Conservation (phyloP, 805 yeast genomes). For the Wickerhamomyces ciferrii region DNA sequence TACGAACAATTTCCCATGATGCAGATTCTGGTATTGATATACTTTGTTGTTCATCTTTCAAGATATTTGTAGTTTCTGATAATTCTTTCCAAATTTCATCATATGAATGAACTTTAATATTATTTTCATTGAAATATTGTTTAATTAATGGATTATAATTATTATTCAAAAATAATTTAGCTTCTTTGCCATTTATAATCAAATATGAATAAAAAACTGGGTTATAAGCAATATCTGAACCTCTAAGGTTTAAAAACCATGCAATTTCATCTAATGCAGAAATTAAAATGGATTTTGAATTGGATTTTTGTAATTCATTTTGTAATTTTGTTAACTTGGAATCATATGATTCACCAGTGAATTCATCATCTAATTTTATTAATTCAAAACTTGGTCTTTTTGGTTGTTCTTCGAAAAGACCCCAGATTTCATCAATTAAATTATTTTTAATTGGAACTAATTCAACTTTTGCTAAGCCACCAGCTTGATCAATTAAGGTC, state of each 20-base stretch:
- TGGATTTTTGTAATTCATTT: constrained; percentile 25
- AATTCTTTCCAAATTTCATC: constrained; percentile 54
- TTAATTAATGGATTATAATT: constrained; percentile 31
- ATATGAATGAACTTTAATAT: constrained; percentile 50
- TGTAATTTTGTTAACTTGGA: constrained; percentile 51
- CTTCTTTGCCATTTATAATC: constrained; percentile 37
- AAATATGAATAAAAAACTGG: constrained; percentile 79
- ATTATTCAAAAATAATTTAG: constrained; percentile 51
- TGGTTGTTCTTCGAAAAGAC: constrained; percentile 59
- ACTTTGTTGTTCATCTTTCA: constrained; percentile 17
- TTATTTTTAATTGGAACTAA: constrained; percentile 54
- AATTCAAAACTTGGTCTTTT: constrained; percentile 45
- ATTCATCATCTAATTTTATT: constrained; percentile 43
- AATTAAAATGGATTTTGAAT: constrained; percentile 46
- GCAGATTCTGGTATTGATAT: constrained; percentile 50
- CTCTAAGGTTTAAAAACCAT: constrained; percentile 84
- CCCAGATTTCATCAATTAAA: constrained; percentile 75
- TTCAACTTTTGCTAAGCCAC: constrained; percentile 31
- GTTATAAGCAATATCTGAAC: constrained; percentile 74
- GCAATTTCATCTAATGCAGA: constrained; percentile 86
- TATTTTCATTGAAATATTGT: constrained; percentile 35
- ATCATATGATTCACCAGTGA: constrained; percentile 58
- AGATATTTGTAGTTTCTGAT: constrained; percentile 17
- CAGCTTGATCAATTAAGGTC: constrained; percentile 19
- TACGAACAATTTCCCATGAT: constrained; percentile 64